Evolutionary conservation across 2,329 filamentous ascomycete genomes (phyloP).

Genomic region (Immersiporthe knoxdaviesiana): DNA sequence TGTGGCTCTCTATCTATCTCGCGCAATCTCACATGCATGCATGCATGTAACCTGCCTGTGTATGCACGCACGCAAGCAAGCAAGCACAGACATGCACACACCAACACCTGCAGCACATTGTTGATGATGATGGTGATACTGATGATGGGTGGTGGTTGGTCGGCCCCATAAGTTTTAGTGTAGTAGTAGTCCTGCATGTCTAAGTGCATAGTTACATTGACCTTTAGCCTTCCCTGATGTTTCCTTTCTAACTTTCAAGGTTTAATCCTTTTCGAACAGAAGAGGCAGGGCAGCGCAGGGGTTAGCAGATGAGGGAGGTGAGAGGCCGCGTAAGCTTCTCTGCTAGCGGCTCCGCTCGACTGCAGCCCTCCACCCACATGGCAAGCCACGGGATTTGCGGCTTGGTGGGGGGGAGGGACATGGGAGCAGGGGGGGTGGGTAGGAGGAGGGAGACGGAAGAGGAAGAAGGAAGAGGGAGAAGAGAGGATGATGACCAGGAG

Average conservation of each 20-base stretch:
- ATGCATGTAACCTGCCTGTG: background rate
- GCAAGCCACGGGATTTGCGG: slow-evolving; percentile 17
- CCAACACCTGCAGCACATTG: background rate
- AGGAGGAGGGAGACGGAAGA: background rate
- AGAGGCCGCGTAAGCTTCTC: slow-evolving; percentile 30
- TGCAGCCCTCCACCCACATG: slow-evolving; percentile 28
- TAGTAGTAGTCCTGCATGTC: background rate
- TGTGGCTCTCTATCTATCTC: background rate
- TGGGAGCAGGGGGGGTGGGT: slow-evolving; percentile 11
- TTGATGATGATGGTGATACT: background rate
- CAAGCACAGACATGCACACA: background rate
- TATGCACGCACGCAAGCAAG: background rate
- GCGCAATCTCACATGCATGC: slow-evolving; percentile 1
- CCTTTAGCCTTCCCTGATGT: background rate
- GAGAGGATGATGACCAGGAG: background rate
- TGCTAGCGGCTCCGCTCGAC: slow-evolving; percentile 29
- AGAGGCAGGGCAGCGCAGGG: no score
- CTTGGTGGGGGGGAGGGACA: background rate
- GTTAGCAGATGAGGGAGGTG: slow-evolving; percentile 16
- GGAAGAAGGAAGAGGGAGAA: background rate
- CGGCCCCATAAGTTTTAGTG: background rate
- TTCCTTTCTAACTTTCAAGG: background rate
- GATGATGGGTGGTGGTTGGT: background rate
- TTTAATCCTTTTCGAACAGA: background rate
- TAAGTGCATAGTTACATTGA: background rate